Evolutionary conservation across 768 basidiomycete genomes (phyloP).

Genomic region (Agaricus subrufescens): DNA sequence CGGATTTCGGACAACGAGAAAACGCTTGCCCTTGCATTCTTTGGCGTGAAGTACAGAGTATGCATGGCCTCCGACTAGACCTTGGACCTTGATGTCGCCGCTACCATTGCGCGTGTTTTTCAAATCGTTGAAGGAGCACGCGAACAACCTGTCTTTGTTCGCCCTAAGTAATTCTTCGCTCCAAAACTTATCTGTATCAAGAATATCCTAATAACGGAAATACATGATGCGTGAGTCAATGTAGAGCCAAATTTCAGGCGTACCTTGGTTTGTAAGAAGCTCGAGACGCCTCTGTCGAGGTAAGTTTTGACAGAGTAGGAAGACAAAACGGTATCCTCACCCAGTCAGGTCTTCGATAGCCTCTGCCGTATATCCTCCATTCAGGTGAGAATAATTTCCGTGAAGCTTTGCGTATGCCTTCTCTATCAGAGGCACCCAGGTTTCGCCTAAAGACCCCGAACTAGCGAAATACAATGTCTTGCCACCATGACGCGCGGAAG

Average conservation of each 20-base stretch:
- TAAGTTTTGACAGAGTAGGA: neutral
- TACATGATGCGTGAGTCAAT: neutral
- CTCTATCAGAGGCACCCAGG: slow-evolving; percentile 57
- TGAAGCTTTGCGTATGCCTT: slow-evolving; percentile 56
- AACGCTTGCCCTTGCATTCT: slow-evolving; percentile 40
- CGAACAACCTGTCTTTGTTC: slow-evolving; percentile 49
- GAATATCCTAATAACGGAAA: slow-evolving; percentile 32
- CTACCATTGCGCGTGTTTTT: slow-evolving; percentile 27
- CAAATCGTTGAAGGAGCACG: slow-evolving; percentile 40
- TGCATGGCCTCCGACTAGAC: slow-evolving; percentile 37
- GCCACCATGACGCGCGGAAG: slow-evolving; percentile 40
- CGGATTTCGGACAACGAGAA: slow-evolving; percentile 46
- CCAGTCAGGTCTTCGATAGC: slow-evolving; percentile 56
- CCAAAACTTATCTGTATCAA: slow-evolving; percentile 49
- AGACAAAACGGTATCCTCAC: slow-evolving; percentile 20
- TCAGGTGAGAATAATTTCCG: slow-evolving; percentile 36
- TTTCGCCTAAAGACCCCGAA: slow-evolving; percentile 42
- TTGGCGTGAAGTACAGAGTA: slow-evolving; percentile 44
- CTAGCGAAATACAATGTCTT: slow-evolving; percentile 48
- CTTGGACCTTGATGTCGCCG: slow-evolving; percentile 25
- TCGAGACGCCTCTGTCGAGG: slow-evolving; percentile 36
- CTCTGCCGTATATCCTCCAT: slow-evolving; percentile 34
- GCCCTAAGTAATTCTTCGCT: slow-evolving; percentile 45
- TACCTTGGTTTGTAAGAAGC: slow-evolving; percentile 36
- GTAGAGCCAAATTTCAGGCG: neutral